Evolutionary conservation across 2,329 filamentous ascomycete species (phyloP), one percentile per base, ranked within the genome.

Genomic region (Aureobasidium sp.): DNA sequence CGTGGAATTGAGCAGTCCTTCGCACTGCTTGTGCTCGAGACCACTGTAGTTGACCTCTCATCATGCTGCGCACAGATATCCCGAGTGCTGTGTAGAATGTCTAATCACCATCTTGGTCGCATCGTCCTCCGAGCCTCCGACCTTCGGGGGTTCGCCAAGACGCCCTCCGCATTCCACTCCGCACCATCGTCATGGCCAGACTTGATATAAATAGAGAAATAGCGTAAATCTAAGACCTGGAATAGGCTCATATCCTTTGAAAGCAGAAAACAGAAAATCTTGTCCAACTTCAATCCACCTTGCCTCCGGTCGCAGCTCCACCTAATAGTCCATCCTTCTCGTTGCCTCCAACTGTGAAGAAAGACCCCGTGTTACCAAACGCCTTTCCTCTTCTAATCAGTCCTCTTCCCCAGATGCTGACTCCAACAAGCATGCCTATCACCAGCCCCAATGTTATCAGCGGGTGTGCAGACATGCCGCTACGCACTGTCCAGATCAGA

Each of bases 261-360:
- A 39, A 42, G 27, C 21, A 50, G n/a, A 50, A 50, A 59, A 50
- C 16, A 50, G 29, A 50, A n/a, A 41, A 30, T 41, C 53, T 57
- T 45, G 3, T 25, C 30, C 32, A 47, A 47, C 53, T 57, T 44
- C 62, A 67, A 57, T 71, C 69, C 62, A 68, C 68, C 65, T 71
- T 71, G 30, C 66, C 45, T 62, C 41, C 62, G 44, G 32, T 64
- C 61, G 53, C 47, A n/a, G 21, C 51, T 16, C 66, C 68, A 3
- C 79, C 80, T 53, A 90, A 72, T 25, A 90, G 71, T 1, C 86
- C 86, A 66, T 89, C 85, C 77, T 89, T 89, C 64, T 85, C 83
- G 50, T 85, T 83, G 49, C 87, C 25, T 30, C 45, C 84, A 2
- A 88, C 74, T 58, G 81, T 80, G 73, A 89, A 88, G 70, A 84